phyloP scores from a whole-genome alignment of 352 stramenopile species.

The Globisporangium yorkense region DNA sequence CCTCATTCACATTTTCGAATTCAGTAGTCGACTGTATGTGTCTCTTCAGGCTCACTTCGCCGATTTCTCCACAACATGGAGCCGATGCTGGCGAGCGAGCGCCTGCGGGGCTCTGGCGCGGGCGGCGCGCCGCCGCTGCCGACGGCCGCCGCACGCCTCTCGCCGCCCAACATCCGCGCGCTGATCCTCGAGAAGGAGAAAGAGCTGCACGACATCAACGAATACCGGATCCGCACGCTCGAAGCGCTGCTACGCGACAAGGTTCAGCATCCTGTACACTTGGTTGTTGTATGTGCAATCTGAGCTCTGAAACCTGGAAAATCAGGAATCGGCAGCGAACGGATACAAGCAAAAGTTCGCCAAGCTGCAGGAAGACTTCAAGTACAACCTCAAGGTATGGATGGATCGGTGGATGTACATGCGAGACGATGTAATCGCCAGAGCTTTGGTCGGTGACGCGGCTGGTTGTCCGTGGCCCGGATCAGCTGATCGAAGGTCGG shows the following conservation, averaged over 20 bases:
- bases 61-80: neutral
- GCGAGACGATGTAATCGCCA: neutral
- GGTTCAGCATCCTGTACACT: conserved; percentile 13
- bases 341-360: conserved; percentile 68
- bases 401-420: neutral
- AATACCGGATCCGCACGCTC: conserved; percentile 83
- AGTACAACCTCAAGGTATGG: conserved; percentile 86
- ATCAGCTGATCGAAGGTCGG: conserved; percentile 73
- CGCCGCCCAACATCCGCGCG: conserved; percentile 69
- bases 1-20: neutral
- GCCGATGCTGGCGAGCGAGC: neutral
- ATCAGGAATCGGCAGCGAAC: conserved; percentile 31
- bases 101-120: neutral
- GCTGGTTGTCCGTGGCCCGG: too few species aligned
- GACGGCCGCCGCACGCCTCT: conserved; percentile 19
- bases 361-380: conserved; percentile 91
- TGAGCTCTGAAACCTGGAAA: neutral
- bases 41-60: neutral
- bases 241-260: conserved; percentile 77
- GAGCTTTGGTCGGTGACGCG: too few species aligned
- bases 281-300: conserved; percentile 1
- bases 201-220: conserved; percentile 91
- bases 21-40: neutral
- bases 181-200: conserved; percentile 89
- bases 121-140: neutral